Conservation (phyloP, 1,139 yeast genomes). For the Pichia sp. region DNA sequence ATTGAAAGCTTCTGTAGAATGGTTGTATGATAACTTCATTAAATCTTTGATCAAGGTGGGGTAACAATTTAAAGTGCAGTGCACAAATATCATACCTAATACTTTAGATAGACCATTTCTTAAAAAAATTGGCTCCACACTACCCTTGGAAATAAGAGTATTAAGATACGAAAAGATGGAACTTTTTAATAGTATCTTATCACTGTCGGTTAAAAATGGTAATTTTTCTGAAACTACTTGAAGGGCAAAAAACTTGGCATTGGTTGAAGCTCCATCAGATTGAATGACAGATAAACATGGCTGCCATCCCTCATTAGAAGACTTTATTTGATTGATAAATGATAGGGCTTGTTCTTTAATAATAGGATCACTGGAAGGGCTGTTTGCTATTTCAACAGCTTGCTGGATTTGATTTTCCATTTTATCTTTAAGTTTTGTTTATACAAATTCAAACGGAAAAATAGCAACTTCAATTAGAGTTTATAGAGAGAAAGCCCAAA, state of each 20-base stretch:
- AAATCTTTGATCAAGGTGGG: slow-evolving; percentile 64
- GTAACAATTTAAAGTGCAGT: slow-evolving; percentile 57
- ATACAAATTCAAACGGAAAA: background rate
- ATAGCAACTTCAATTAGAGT: background rate
- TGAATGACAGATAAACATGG: slow-evolving; percentile 59
- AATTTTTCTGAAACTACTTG: slow-evolving; percentile 73
- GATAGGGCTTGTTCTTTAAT: slow-evolving; percentile 80
- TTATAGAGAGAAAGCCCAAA: no score
- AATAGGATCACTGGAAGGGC: slow-evolving; percentile 52
- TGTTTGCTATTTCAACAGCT: slow-evolving; percentile 86
- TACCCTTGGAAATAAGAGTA: slow-evolving; percentile 28
- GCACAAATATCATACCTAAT: slow-evolving; percentile 62
- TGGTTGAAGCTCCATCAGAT: slow-evolving; percentile 29
- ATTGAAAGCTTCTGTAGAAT: slow-evolving; percentile 28
- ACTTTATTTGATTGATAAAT: slow-evolving; percentile 67
- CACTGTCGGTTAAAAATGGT: slow-evolving; percentile 40
- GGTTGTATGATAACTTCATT: slow-evolving; percentile 32
- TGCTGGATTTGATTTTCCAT: slow-evolving; percentile 89
- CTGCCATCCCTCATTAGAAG: slow-evolving; percentile 73
- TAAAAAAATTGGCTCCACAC: slow-evolving; percentile 52
- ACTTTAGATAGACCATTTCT: slow-evolving; percentile 76
- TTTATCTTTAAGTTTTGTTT: background rate
- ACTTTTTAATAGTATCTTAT: slow-evolving; percentile 39
- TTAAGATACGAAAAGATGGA: slow-evolving; percentile 36
- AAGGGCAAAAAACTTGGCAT: slow-evolving; percentile 66